Percentiles rank a stretch among this genome's conserved stretches.
These are phyloP conservation scores for Chaetomium olivaceum DNA, from an alignment of 2,329 filamentous ascomycete species.

Conservation along the genomic window DNA sequence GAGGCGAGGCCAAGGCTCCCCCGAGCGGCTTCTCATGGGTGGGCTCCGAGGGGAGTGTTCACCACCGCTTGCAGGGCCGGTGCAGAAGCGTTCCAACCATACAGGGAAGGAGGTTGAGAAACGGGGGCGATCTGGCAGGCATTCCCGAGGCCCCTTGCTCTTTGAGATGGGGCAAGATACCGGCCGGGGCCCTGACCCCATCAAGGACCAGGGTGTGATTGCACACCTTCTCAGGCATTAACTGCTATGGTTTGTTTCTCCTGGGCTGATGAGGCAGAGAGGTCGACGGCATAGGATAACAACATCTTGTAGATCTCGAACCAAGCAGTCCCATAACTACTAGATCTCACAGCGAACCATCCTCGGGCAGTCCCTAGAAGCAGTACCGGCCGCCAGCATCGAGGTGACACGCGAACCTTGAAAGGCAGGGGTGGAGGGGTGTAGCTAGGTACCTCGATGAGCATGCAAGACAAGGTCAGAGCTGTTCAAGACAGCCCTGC, in stretches of 20 bases:
- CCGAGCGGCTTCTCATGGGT: conserved; percentile 32
- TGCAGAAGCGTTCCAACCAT: conserved; percentile 48
- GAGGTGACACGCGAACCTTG: neutral
- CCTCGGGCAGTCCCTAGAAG: neutral
- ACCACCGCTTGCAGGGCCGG: conserved; percentile 40
- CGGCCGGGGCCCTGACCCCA: conserved; percentile 19
- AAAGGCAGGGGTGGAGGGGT: conserved; percentile 6
- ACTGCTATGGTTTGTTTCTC: conserved; percentile 21
- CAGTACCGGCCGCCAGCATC: neutral
- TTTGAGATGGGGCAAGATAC: conserved; percentile 33
- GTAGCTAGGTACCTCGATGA: conserved; percentile 4
- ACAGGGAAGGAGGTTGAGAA: conserved; percentile 52
- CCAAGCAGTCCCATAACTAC: neutral
- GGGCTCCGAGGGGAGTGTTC: conserved; percentile 31
- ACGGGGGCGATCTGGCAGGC: conserved; percentile 42
- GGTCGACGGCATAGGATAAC: conserved; percentile 9
- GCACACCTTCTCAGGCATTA: conserved; percentile 20
- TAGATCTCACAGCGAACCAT: neutral
- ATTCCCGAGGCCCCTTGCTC: conserved; percentile 32
- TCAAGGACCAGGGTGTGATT: conserved; percentile 20
- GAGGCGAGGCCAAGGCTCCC: conserved; percentile 36
- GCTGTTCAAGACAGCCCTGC: conserved; percentile 6
- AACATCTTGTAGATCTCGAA: conserved; percentile 10
- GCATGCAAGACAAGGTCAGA: neutral
- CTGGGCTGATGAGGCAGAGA: neutral